These are phyloP conservation scores for Curvularia sp. DNA, from an alignment of 2,329 filamentous ascomycete genomes.

Conservation along the genomic window DNA sequence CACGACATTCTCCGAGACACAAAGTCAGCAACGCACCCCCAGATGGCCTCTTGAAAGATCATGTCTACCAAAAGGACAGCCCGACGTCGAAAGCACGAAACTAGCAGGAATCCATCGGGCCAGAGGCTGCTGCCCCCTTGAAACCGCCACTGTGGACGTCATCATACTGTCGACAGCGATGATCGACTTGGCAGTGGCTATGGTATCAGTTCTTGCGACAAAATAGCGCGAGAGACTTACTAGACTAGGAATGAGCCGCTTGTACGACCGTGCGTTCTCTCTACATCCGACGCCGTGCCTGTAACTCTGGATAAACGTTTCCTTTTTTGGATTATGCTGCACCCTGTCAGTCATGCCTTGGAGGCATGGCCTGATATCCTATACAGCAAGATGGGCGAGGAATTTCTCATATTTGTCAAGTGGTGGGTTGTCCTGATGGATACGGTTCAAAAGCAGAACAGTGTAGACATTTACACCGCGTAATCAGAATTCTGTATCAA, in stretches of 20 bases:
- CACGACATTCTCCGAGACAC: neutral
- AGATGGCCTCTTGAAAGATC: too few species aligned
- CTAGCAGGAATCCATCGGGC: neutral
- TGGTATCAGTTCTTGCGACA: too few species aligned
- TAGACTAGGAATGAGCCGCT: neutral
- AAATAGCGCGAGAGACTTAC: too few species aligned
- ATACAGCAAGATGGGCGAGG: too few species aligned
- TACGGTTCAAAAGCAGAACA: too few species aligned
- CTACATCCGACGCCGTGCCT: neutral
- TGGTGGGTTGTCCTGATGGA: too few species aligned
- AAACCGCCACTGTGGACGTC: neutral
- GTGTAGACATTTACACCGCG: too few species aligned
- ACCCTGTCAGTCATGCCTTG: neutral
- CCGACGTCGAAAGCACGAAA: neutral
- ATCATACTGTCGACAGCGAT: conserved; percentile 2
- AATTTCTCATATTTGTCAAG: too few species aligned
- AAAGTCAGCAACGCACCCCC: neutral
- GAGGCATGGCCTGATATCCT: too few species aligned
- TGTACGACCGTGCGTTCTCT: neutral
- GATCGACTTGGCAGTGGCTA: neutral
- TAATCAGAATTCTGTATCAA: too few species aligned
- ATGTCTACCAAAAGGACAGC: neutral
- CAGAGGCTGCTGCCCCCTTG: conserved; percentile 1
- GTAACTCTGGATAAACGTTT: neutral
- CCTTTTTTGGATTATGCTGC: conserved; percentile 1